Evolutionary conservation across 495 filamentous ascomycete species (phyloP), one percentile per base, ranked within the genome.

Genomic region (Penicillium waksmanii): DNA sequence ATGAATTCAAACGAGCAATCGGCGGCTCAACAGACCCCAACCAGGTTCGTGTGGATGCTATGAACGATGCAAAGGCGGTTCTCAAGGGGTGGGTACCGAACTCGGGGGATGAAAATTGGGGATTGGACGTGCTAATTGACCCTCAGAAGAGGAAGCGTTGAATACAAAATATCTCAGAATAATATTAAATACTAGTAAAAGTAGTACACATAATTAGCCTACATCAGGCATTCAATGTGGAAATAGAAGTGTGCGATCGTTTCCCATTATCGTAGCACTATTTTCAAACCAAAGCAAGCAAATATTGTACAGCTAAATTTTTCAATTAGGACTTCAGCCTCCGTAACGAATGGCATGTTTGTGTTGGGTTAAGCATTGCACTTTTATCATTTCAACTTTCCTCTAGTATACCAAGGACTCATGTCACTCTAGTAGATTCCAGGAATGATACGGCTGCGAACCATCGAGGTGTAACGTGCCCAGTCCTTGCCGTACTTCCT

Each of bases 401-500:
- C 12, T 12, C 17, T 27, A 13, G 35, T 2, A 34, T 23, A 8
- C 21, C 50, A 13, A 49, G 11, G 53, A 50, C 12, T 38, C 15
- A n/a, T 9, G 5, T 23, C 25, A 23, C 17, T 31, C 34, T 82
- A 98, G 75, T 98, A 98, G 27, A 98, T 80, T 27, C 89, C 89
- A n/a, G 95, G 95, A 17, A 98, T 72, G 64, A 98, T 97, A 67
- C 89, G 87, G 70, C 82, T 96, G 62, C 80, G 85, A 21, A 98
- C 95, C 69, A 88, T 80, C 64, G 85, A 85, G 65, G 87, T 91
- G 73, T 98, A 98, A 74, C 85, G 85, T 64, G 90, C 87, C 94
- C 95, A 98, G 65, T 97, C 93, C 62, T 86, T 84, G 12, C 96
- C 96, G 72, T 98, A 98, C 81, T 98, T 98, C 66, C 79, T 82